Evolutionary conservation across 2,329 filamentous ascomycete genomes (phyloP), one percentile per base, ranked within the genome.

Genomic region (Pestalotiopsis sp.): DNA sequence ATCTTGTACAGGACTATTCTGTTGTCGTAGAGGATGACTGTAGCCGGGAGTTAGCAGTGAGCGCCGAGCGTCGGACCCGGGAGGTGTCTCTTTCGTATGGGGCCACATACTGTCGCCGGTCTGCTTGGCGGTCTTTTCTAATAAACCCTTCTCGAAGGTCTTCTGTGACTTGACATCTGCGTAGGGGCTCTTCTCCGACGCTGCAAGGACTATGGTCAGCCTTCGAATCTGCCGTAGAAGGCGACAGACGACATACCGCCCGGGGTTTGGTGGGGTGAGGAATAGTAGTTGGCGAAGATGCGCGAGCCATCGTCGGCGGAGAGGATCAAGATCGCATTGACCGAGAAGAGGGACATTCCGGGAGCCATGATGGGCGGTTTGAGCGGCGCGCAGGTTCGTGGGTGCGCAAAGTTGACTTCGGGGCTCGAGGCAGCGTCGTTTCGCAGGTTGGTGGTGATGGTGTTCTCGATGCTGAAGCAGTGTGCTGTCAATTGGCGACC

Each of bases 21-120:
- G 84, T 97, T 97, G 83, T 99, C 96, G 83, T 98, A 98, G 67
- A 99, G 90, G 75, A 99, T 97, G 76, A 99, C 96, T 83, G 98
- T 96, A 75, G 57, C 4, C 41, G 6, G n/a, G 31, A 11, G 57
- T 68, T 31, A 68, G 67, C 64, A 49, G 17, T 23, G 62, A 12
- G 62, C 45, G 45, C 45, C 45, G 45, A 60, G 3, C 58, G 58
- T 36, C 58, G 58, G 58, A 7, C 31, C 4, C 4, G 17, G 58
- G 11, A 23, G 3, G 17, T n/a, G 11, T 58, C 39, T 20, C 64
- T 14, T 4, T 12, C 13, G 45, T n/a, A 20, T 25, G 31, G 57
- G 7, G 39, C 4, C 6, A 49, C 61, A 11, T 20, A 64, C 61
- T 67, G 65, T 67, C 65, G 65, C 65, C 94, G 14, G 90, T 95